Evolutionary conservation across 2,329 filamentous ascomycete species (phyloP).

Genomic region (Sporothrix humicola): DNA sequence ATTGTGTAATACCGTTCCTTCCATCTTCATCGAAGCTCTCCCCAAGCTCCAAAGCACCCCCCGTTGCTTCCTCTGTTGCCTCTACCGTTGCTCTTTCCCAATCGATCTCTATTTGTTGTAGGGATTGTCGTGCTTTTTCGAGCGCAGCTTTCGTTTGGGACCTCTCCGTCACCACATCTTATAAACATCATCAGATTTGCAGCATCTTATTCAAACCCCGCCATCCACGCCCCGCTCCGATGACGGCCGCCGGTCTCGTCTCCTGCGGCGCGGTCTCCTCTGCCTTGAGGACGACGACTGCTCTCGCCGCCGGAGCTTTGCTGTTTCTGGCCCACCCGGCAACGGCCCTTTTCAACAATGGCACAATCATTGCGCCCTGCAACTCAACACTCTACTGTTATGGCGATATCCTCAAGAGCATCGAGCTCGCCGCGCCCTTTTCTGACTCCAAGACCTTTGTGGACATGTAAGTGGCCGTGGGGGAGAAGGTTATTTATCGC

Average conservation of each 20-base stretch:
- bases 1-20: constrained; percentile 3
- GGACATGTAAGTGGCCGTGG: constrained; percentile 59
- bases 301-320: constrained; percentile 39
- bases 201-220: background rate
- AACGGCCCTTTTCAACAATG: constrained; percentile 62
- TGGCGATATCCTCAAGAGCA: constrained; percentile 65
- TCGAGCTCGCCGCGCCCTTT: constrained; percentile 68
- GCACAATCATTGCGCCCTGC: constrained; percentile 66
- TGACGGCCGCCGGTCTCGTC: constrained; percentile 27
- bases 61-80: background rate
- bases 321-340: constrained; percentile 40
- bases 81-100: constrained; percentile 11
- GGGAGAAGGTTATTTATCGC: background rate
- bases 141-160: background rate
- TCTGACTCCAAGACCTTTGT: constrained; percentile 74
- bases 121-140: background rate
- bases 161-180: background rate
- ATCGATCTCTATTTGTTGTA: background rate
- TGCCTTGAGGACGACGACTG: constrained; percentile 34
- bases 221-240: constrained; percentile 7
- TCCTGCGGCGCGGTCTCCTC: constrained; percentile 11
- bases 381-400: constrained; percentile 72
- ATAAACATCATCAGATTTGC: constrained; percentile 24
- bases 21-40: background rate
- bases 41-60: background rate